Conservation (phyloP, 108 stramenopile genomes). For the Epithemia pelagica region DNA sequence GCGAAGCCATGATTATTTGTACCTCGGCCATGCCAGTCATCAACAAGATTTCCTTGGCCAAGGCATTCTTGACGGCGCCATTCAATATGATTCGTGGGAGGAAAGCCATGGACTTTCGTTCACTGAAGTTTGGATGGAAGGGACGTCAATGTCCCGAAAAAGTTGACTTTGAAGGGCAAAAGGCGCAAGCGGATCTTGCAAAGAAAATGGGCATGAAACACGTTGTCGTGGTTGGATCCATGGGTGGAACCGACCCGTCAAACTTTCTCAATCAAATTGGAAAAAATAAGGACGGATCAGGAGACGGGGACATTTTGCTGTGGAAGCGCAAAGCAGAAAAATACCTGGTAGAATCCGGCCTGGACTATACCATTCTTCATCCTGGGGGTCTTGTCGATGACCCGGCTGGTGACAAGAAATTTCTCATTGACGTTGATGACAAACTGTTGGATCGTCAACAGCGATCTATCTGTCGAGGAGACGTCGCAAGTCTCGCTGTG, state of each 20-base stretch:
- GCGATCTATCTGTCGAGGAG: slow-evolving; percentile 59
- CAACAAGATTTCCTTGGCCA: slow-evolving; percentile 34
- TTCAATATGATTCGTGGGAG: slow-evolving; percentile 40
- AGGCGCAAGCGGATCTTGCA: slow-evolving; percentile 79
- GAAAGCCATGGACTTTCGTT: slow-evolving; percentile 47
- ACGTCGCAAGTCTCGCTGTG: slow-evolving; percentile 71
- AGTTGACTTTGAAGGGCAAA: slow-evolving; percentile 69
- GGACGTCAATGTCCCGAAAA: slow-evolving; percentile 59
- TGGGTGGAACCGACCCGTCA: slow-evolving; percentile 87
- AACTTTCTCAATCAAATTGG: slow-evolving; percentile 88
- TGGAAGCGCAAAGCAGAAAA: slow-evolving; percentile 90
- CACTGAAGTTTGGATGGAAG: slow-evolving; percentile 52
- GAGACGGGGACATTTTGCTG: slow-evolving; percentile 79
- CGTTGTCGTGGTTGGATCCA: slow-evolving; percentile 59
- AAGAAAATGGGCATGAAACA: slow-evolving; percentile 73
- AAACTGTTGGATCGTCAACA: slow-evolving; percentile 36
- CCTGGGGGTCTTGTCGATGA: slow-evolving; percentile 80
- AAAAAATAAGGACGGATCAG: slow-evolving; percentile 33
- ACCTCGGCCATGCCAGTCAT: slow-evolving; percentile 62
- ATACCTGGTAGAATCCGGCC: slow-evolving; percentile 60
- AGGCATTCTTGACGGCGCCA: slow-evolving; percentile 43
- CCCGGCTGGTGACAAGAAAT: slow-evolving; percentile 33
- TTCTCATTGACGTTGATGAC: slow-evolving; percentile 82
- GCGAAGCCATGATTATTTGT: slow-evolving; percentile 61
- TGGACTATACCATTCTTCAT: slow-evolving; percentile 85